Percentiles rank a stretch among this genome's conserved stretches.
Conservation (phyloP, 2,329 filamentous ascomycete genomes). For the Paramyrothecium sp. region DNA sequence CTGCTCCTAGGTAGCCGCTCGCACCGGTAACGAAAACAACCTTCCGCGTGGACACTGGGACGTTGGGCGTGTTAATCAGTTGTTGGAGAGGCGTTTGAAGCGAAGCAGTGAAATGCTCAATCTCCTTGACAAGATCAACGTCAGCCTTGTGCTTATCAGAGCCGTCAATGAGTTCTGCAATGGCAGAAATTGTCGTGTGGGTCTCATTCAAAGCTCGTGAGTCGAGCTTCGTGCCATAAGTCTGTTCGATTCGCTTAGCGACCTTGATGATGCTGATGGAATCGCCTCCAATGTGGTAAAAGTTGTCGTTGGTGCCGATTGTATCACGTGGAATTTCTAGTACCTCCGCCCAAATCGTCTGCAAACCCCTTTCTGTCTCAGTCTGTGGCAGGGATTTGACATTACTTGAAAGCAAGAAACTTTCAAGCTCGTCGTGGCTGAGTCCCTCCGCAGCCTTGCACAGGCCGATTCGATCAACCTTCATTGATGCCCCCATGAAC, state of each 20-base stretch:
- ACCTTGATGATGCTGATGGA: conserved; percentile 17
- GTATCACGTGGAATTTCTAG: conserved; percentile 5
- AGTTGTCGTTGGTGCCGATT: conserved; percentile 15
- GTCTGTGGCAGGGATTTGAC: background rate
- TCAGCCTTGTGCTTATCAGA: background rate
- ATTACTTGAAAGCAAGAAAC: background rate
- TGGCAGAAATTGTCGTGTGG: conserved; percentile 11
- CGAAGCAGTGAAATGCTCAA: background rate
- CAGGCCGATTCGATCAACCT: conserved; percentile 11
- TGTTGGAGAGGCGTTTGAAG: background rate
- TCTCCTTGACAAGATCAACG: background rate
- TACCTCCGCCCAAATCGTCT: conserved; percentile 4
- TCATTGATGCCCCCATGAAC: conserved; percentile 10
- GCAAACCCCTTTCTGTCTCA: conserved; percentile 2
- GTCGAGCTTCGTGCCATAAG: conserved; percentile 10
- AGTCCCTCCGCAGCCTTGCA: background rate
- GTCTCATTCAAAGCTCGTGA: conserved; percentile 13
- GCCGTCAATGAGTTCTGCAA: conserved; percentile 11
- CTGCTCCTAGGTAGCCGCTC: conserved; percentile 7
- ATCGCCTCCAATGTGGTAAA: conserved; percentile 17
- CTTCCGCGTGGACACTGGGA: background rate
- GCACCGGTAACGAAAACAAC: conserved; percentile 6
- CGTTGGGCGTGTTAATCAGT: background rate
- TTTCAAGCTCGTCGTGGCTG: background rate
- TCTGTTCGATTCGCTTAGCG: conserved; percentile 8